Evolutionary conservation across 1,284 basidiomycete genomes (phyloP), one percentile per base, ranked within the genome.

Genomic region (Sphagnurus paluster): DNA sequence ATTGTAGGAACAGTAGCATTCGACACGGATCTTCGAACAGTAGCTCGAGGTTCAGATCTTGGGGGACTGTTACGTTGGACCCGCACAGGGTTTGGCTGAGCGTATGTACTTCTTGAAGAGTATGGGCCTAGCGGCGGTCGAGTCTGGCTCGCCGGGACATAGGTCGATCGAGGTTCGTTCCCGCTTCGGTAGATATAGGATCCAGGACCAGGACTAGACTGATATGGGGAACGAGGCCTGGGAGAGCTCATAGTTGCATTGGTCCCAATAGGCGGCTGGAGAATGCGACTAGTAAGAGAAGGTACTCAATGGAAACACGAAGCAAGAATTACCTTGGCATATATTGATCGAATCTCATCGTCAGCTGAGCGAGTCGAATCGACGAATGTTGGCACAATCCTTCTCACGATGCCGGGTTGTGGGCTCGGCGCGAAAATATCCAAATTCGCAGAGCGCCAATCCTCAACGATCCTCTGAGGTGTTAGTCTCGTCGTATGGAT

Each of bases 1-100:
- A 68, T 67, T 5, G 45, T 58, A 9, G 63, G 60, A 30, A 63
- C 52, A 1, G 58, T 59, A 3, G 55, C 50, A 40, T 45, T 54
- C 1, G 58, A 52, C 11, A 32, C 29, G 4, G 49, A 46, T 16
- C 42, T 48, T 25, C 46, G 46, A n/a, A 48, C 34, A n/a, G 37
- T 50, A 13, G 28, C n/a, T 14, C 34, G 37, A 26, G 34, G 37
- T 13, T 26, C 33, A 33, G 4, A 8, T 5, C 16, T 10, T 35
- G 16, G 14, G 19, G 23, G 8, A 16, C 14, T 41, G 4, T 16
- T 16, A 38, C 10, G 21, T n/a, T 7, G 16, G 14, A 3, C 35
- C 20, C 9, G 29, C 23, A 13, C 26, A 19, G 2, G 38, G 23
- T 30, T 26, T 17, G 13, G 39, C 20, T 4, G 26, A 21, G 21